A percentile compares a stretch with the other conserved stretches of the same genome.
These are phyloP conservation scores for Kickxella alabastrina DNA, from an alignment of 192 early-diverging fungal species.

Conservation along the genomic window DNA sequence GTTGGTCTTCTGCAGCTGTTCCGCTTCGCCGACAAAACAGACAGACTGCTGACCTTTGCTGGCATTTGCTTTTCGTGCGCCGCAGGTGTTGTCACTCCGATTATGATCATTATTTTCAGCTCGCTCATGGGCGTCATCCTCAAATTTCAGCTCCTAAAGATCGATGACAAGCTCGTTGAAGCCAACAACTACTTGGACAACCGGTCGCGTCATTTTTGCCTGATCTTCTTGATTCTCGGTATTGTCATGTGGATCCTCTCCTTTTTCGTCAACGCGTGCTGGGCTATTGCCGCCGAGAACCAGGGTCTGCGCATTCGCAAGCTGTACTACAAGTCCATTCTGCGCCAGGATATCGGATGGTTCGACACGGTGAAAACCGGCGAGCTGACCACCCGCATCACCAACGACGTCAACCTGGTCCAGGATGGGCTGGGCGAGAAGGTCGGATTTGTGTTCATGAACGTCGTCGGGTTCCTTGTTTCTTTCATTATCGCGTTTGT, in stretches of 20 bases:
- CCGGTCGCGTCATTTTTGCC: slow-evolving; percentile 7
- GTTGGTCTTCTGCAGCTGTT: slow-evolving; percentile 57
- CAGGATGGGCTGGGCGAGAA: slow-evolving; percentile 90
- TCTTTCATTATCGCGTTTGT: slow-evolving; percentile 76
- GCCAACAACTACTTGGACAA: not conserved
- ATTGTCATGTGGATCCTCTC: slow-evolving; percentile 31
- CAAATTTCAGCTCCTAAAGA: not conserved
- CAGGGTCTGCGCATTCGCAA: slow-evolving; percentile 75
- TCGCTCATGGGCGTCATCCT: slow-evolving; percentile 17
- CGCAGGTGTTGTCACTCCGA: slow-evolving; percentile 21
- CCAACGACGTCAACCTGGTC: slow-evolving; percentile 75
- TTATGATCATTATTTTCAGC: slow-evolving; percentile 46
- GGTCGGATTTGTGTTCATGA: slow-evolving; percentile 62
- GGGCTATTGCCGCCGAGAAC: slow-evolving; percentile 52
- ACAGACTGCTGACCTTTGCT: slow-evolving; percentile 51
- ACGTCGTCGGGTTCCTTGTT: slow-evolving; percentile 62
- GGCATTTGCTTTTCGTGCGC: slow-evolving; percentile 19
- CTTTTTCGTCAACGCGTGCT: slow-evolving; percentile 33
- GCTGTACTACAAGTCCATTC: slow-evolving; percentile 70
- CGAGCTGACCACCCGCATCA: slow-evolving; percentile 78
- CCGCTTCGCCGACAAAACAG: slow-evolving; percentile 58
- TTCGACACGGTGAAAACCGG: slow-evolving; percentile 76
- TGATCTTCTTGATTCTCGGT: slow-evolving; percentile 32
- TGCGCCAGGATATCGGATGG: slow-evolving; percentile 86
- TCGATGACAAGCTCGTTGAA: slow-evolving; percentile 8